Percentiles rank a stretch among this genome's conserved stretches.
phyloP scores from a whole-genome alignment of 176 grass and related monocot genomes.

The Areca catechu region DNA sequence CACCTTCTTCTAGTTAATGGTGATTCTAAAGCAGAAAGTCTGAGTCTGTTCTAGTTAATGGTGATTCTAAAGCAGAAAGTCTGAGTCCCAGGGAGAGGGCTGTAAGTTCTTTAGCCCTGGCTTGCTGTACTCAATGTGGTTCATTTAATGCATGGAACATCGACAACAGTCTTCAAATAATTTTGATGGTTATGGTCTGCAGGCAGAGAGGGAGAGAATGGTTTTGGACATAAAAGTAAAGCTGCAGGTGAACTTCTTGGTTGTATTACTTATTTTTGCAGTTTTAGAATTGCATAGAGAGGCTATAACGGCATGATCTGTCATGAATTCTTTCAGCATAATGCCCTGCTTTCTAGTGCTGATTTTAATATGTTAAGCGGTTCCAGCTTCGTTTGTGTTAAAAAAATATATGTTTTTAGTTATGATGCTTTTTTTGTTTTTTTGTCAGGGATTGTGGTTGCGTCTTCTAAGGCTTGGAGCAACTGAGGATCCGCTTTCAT shows the following conservation, averaged over 20 bases:
- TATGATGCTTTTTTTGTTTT: conserved; percentile 15
- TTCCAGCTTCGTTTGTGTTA: background rate
- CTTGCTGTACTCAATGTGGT: background rate
- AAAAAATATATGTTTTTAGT: background rate
- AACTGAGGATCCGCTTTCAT: conserved; percentile 98
- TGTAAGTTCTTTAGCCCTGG: conserved; percentile 40
- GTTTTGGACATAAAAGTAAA: conserved; percentile 99
- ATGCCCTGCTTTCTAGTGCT: background rate
- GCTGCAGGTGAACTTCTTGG: conserved; percentile 61
- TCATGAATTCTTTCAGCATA: background rate
- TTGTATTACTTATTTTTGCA: background rate
- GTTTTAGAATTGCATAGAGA: background rate
- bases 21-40: conserved; percentile 73
- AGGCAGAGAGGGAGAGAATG: conserved; percentile 97
- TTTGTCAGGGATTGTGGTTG: conserved; percentile 84
- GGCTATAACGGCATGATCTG: background rate
- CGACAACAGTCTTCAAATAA: background rate
- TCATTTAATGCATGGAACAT: too few relatives aligned
- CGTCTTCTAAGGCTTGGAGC: conserved; percentile 92
- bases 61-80: conserved; percentile 76
- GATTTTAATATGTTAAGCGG: too few relatives aligned
- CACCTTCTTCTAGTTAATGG: conserved; percentile 46
- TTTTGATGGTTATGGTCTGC: conserved; percentile 24
- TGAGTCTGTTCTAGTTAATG: conserved; percentile 56
- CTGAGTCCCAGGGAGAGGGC: conserved; percentile 93